Percentiles rank a stretch among this genome's conserved stretches.
phyloP scores from a whole-genome alignment of 208 protist genomes.

The Angomonas ambiguus region DNA sequence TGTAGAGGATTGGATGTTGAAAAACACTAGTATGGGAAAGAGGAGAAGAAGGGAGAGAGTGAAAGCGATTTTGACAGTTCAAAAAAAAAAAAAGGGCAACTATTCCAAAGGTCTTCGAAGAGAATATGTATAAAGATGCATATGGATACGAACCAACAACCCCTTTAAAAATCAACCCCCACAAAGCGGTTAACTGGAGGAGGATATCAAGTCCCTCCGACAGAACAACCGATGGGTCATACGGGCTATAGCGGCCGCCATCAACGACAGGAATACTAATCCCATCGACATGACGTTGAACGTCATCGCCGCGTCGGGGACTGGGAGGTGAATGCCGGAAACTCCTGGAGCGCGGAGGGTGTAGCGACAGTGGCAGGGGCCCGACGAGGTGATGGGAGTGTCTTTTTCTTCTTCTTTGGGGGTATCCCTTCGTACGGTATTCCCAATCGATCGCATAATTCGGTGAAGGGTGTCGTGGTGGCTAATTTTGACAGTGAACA shows the following conservation, averaged over 20 bases:
- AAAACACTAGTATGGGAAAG: slow-evolving; percentile 3
- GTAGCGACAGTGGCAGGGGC: slow-evolving; percentile 7
- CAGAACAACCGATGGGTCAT: slow-evolving; percentile 23
- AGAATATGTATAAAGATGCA: slow-evolving; percentile 13
- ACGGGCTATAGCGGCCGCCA: slow-evolving; percentile 25
- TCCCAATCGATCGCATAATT: not conserved
- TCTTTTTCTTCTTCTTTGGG: not conserved
- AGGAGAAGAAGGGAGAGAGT: not conserved
- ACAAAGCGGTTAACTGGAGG: slow-evolving; percentile 4
- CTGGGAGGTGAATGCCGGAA: slow-evolving; percentile 57
- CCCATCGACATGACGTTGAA: slow-evolving; percentile 70
- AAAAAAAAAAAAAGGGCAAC: slow-evolving; percentile 16
- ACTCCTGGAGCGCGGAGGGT: slow-evolving; percentile 51
- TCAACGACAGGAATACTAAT: slow-evolving; percentile 31
- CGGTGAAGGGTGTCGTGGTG: slow-evolving; percentile 6
- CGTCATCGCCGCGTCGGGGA: slow-evolving; percentile 71
- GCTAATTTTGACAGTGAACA: not conserved
- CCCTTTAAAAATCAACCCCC: not conserved
- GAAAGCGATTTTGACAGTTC: not conserved
- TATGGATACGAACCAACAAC: not conserved
- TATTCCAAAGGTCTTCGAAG: not conserved
- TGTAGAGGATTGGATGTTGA: too few relatives aligned
- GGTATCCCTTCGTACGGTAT: not conserved
- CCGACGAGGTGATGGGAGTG: not conserved
- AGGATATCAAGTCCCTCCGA: slow-evolving; percentile 10